Base-by-base conservation (phyloP, 2,329 filamentous ascomycete species). In the Simplicillium sp. region DNA sequence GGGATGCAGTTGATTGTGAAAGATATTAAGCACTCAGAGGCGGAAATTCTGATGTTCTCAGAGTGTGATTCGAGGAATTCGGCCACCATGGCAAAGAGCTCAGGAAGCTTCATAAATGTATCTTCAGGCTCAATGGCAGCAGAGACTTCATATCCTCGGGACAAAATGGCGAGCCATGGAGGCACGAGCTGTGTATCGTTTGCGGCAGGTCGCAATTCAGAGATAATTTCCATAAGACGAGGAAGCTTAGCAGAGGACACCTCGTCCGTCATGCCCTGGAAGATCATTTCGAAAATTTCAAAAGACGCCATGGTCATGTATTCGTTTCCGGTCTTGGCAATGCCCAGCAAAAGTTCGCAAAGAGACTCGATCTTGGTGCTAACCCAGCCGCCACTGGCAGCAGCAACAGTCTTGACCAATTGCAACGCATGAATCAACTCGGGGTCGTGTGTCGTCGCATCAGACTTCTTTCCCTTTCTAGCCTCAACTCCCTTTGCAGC, bases 261-360 rank as follows among this genome's bases (percentile, higher is more conserved):
- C 50, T 94, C 87, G 49, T 89, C 84, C 13, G 81, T 77, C 83
- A 98, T 89, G 7, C 88, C 84, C 52, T 84, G 83, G 50, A 98
- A 97, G 35, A 97, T 94, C 59, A 94, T 84, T 60, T 98, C 92
- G 54, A 98, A 98, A 4, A 97, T 90, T 49, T 96, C 90, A 53
- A 98, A 96, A 0, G 89, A 85, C 11, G 87, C 84, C 82, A 97
- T 94, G 28, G 89, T 94, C 70, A 98, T 82, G 60, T 90, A 94
- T 58, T 97, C 89, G 59, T 94, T 96, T 60, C 80, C 92, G 8
- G 85, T 89, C 55, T 82, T 82, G 25, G 90, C 90, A 46, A 97
- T 94, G 50, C 81, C 80, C 50, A 98, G 77, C 43, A 98, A 67
- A 40, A 95, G 67, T 61, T 97, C 89, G 60, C 89, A 96, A 29